phyloP scores from a whole-genome alignment of 2,329 filamentous ascomycete species.

The Talaromyces sp. region DNA sequence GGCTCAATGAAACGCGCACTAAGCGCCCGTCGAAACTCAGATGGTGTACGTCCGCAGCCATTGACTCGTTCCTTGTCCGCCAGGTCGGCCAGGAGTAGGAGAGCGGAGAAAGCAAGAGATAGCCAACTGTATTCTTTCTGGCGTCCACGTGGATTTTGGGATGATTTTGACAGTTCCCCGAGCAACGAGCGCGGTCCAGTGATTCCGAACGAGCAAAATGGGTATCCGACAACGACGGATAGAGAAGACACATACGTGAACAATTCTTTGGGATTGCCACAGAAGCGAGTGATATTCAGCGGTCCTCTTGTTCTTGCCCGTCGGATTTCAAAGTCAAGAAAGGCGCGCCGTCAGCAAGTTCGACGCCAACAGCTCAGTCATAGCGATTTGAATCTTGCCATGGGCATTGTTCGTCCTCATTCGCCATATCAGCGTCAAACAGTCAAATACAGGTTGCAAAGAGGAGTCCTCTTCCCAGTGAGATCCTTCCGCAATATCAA shows the following conservation, averaged over 20 bases:
- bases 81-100: slow-evolving; percentile 43
- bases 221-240: slow-evolving; percentile 27
- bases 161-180: slow-evolving; percentile 49
- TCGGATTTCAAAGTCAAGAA: slow-evolving; percentile 27
- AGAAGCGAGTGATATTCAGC: slow-evolving; percentile 45
- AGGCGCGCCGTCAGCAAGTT: slow-evolving; percentile 26
- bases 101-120: slow-evolving; percentile 46
- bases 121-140: slow-evolving; percentile 60
- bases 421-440: slow-evolving; percentile 33
- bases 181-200: slow-evolving; percentile 28
- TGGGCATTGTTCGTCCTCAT: slow-evolving; percentile 29
- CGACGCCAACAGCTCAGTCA: slow-evolving; percentile 36
- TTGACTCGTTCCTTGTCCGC: slow-evolving; percentile 41
- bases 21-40: slow-evolving; percentile 39
- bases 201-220: slow-evolving; percentile 24
- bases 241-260: slow-evolving; percentile 50
- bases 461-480: slow-evolving; percentile 52
- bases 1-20: slow-evolving; percentile 40
- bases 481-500: slow-evolving; percentile 52
- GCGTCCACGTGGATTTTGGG: slow-evolving; percentile 64
- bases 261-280: slow-evolving; percentile 58
- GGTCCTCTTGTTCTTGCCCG: slow-evolving; percentile 39
- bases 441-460: slow-evolving; percentile 39
- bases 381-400: slow-evolving; percentile 21
- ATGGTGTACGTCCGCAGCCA: slow-evolving; percentile 35